phyloP scores from a whole-genome alignment of 768 basidiomycete species.

The Suillus luteus region DNA sequence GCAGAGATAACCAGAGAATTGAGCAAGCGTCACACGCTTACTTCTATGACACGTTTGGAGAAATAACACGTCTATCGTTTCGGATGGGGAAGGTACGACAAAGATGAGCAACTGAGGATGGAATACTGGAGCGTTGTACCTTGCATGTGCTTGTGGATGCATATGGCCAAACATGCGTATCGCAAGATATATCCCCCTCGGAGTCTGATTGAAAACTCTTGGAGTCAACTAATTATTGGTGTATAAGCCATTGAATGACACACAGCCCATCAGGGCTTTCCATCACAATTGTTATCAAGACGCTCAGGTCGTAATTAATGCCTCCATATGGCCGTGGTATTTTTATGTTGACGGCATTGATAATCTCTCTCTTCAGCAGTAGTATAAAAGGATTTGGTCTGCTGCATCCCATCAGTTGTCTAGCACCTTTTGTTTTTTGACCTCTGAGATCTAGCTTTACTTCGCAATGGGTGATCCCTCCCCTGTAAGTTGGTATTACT shows the following conservation, averaged over 20 bases:
- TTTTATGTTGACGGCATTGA: not conserved
- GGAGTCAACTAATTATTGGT: not conserved
- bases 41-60: not conserved
- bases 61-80: not conserved
- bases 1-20: not conserved
- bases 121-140: not conserved
- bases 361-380: not conserved
- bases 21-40: not conserved
- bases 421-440: not conserved
- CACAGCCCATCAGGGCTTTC: not conserved
- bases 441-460: not conserved
- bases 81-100: not conserved
- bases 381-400: not conserved
- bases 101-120: not conserved
- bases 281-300: not conserved
- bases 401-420: not conserved
- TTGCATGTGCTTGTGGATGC: not conserved
- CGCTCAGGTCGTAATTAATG: not conserved
- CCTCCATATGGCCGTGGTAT: not conserved
- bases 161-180: not conserved
- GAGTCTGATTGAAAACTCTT: not conserved
- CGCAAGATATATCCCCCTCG: not conserved
- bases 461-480: not conserved
- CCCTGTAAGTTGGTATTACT: not conserved
- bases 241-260: not conserved